Evolutionary conservation across 1,139 yeast genomes (phyloP), one percentile per base, ranked within the genome.

Genomic region (Debaryomyces sp.): DNA sequence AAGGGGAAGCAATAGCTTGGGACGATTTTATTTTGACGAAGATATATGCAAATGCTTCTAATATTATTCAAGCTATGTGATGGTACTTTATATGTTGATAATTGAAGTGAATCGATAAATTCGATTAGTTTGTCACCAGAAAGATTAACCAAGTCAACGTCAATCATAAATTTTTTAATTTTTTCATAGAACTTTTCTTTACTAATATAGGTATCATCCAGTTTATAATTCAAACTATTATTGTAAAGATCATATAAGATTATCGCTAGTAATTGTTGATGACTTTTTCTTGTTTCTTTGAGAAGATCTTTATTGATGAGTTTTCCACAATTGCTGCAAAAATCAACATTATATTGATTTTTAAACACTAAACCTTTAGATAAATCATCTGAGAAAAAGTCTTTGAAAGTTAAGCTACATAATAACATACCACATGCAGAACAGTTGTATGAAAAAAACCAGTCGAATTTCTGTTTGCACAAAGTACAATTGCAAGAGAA

Each of bases 401-500:
- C 27, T 15, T 35, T n/a, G 21, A 45, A 45, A 12, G 23, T 34
- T 12, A 45, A 32, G 23, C 32, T 9, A 34, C 47, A 45, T 12
- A 45, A 22, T 5, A 45, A 27, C 44, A 40, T 38, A 5, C 41
- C 53, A 48, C 69, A 64, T 6, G 46, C 27, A 9, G 54, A 52
- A 47, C 69, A 64, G 38, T 54, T 54, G 41, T 57, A 55, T 6
- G 61, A 55, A 42, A 66, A 60, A 48, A 57, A 65, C 22, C 45
- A 47, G 47, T 66, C 68, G 38, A 47, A 38, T n/a, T 44, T 45
- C 15, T 49, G 33, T n/a, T 22, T 35, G 44, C 78, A 74, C 22
- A 55, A 43, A 6, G 40, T 18, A 52, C 79, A 74, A n/a, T 54
- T 43, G 51, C 78, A 74, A 3, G 54, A 45, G 46, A 74, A 74